Conservation (phyloP, 495 filamentous ascomycete genomes). For the Xylaria intraflava region DNA sequence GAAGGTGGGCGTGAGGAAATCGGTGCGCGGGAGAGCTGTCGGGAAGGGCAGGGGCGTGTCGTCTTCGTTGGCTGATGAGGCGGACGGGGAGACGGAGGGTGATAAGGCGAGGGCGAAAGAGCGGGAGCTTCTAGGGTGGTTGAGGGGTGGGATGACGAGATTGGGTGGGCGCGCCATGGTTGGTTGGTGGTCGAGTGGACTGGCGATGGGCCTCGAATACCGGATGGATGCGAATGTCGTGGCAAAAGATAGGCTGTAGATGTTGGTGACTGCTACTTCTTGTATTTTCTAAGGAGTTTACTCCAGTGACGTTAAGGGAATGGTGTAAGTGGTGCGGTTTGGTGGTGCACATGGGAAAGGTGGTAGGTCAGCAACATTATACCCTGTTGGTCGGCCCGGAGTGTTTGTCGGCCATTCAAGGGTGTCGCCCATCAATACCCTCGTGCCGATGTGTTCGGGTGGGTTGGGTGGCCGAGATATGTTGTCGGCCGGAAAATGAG, state of each 20-base stretch:
- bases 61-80: slow-evolving; percentile 38
- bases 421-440: too few species aligned
- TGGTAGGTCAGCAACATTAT: too few species aligned
- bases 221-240: neutral
- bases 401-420: too few species aligned
- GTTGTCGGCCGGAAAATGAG: too few species aligned
- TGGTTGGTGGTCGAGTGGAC: neutral
- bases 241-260: too few species aligned
- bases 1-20: slow-evolving; percentile 75
- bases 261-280: neutral
- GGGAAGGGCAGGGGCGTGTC: slow-evolving; percentile 74
- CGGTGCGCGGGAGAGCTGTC: slow-evolving; percentile 64
- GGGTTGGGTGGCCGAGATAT: too few species aligned
- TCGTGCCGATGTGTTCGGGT: too few species aligned
- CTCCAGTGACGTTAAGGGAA: too few species aligned
- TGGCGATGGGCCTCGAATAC: neutral
- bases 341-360: too few species aligned
- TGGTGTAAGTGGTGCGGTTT: too few species aligned
- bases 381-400: too few species aligned
- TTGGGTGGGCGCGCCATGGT: slow-evolving; percentile 26
- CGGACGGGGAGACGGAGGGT: slow-evolving; percentile 19
- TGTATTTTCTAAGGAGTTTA: neutral
- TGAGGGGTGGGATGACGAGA: slow-evolving; percentile 24
- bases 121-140: slow-evolving; percentile 26
- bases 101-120: slow-evolving; percentile 27